Conservation (phyloP, 768 basidiomycete genomes). For the Royoungia palumana region DNA sequence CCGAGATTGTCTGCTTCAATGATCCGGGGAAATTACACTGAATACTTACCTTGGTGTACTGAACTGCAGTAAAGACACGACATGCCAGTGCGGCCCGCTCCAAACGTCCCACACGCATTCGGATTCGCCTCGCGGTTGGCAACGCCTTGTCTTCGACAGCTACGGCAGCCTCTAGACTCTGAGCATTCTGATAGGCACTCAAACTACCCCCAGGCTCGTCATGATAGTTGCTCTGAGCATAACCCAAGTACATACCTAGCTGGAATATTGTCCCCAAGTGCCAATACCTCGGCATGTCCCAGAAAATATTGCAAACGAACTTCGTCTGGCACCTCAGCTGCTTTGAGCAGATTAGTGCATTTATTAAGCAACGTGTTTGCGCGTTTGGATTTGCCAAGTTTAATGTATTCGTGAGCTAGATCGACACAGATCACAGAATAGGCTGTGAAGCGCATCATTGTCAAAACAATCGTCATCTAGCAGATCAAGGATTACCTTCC, state of each 20-base stretch:
- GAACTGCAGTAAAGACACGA: conserved; percentile 63
- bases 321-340: conserved; percentile 47
- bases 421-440: conserved; percentile 64
- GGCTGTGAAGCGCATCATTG: conserved; percentile 33
- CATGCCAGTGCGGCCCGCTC: conserved; percentile 74
- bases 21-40: too few species aligned
- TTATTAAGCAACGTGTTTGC: conserved; percentile 66
- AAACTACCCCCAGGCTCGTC: conserved; percentile 32
- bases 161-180: conserved; percentile 41
- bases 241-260: conserved; percentile 46
- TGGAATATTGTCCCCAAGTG: conserved; percentile 52
- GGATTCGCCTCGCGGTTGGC: conserved; percentile 55
- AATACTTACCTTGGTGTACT: conserved; percentile 53
- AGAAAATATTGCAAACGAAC: conserved; percentile 54
- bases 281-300: conserved; percentile 64
- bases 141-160: conserved; percentile 43
- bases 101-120: conserved; percentile 53
- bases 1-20: background rate
- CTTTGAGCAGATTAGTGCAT: conserved; percentile 44
- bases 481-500: conserved; percentile 40
- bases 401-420: conserved; percentile 76
- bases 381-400: conserved; percentile 68
- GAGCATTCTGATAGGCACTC: conserved; percentile 59
- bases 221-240: background rate
- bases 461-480: background rate